Base-by-base conservation (phyloP, 208 protist species). In the Trypanosoma grayi region DNA sequence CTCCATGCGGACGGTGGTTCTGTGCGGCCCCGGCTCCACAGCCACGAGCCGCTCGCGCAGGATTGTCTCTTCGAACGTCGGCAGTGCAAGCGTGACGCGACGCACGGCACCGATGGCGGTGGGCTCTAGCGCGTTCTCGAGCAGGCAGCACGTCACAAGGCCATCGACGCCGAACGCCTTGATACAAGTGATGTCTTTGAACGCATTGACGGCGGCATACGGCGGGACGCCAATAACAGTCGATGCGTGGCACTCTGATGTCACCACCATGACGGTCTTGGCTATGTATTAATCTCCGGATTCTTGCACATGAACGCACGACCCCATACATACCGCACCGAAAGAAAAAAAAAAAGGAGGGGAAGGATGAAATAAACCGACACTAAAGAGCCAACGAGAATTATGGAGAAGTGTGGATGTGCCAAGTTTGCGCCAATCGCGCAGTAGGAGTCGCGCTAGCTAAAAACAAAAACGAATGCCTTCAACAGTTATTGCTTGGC, bases 151-250 rank as follows among this genome's bases (percentile, higher is more conserved):
- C n/a, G 64, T 46, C 7, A 77, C 62, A 0, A 81, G 31, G 14
- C 65, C 7, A 40, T 48, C 36, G 16, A 56, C 46, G 28, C 73
- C 76, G 46, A 77, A 82, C 13, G 70, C 43, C 58, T 74, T 75
- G 18, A 82, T 78, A 24, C 31, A 33, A 20, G 60, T 70, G 0
- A 82, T 50, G 37, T 79, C 73, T 22, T 48, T 58, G 28, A 86
- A 70, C 31, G 52, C 48, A 18, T 45, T 53, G 4, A 45, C 63
- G 10, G 77, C 65, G 1, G 60, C 52, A 36, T 62, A 65, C 2
- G 73, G 52, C 2, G 79, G 70, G 1, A 80, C 82, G 11, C 65
- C 65, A 28, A 90, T 69, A 10, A 85, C 62, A 31, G 65, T 60
- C 7, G 76, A 86, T 16, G 73, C 56, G 22, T 66, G 27, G 20